phyloP scores from a whole-genome alignment of 345 rosid genomes.

The Brassica napus region Da-Ae NC_063442.1:41692501-41693000 shows the following conservation, averaged over 20 bases:
- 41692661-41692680: slow-evolving; percentile 57
- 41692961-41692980: slow-evolving; percentile 89
- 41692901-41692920: slow-evolving; percentile 75
- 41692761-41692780: slow-evolving; percentile 30
- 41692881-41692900: slow-evolving; percentile 62
- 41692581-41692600: background rate
- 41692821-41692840: slow-evolving; percentile 59
- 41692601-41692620: background rate
- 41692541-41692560: slow-evolving; percentile 9
- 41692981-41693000: slow-evolving; percentile 81
- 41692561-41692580: background rate
- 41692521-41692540: slow-evolving; percentile 18
- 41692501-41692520: slow-evolving; percentile 30
- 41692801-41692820: slow-evolving; percentile 26
- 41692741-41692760: slow-evolving; percentile 55
- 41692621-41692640: background rate
- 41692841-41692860: slow-evolving; percentile 75
- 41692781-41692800: slow-evolving; percentile 39
- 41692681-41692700: slow-evolving; percentile 64
- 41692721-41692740: slow-evolving; percentile 50
- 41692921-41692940: slow-evolving; percentile 87
- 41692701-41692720: slow-evolving; percentile 52
- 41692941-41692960: slow-evolving; percentile 95
- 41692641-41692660: slow-evolving; percentile 28
- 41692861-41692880: slow-evolving; percentile 76